Percentiles rank a stretch among this genome's conserved stretches.
Evolutionary conservation across 768 basidiomycete species (phyloP).

Genomic region (Sporobolomyces roseus): DNA sequence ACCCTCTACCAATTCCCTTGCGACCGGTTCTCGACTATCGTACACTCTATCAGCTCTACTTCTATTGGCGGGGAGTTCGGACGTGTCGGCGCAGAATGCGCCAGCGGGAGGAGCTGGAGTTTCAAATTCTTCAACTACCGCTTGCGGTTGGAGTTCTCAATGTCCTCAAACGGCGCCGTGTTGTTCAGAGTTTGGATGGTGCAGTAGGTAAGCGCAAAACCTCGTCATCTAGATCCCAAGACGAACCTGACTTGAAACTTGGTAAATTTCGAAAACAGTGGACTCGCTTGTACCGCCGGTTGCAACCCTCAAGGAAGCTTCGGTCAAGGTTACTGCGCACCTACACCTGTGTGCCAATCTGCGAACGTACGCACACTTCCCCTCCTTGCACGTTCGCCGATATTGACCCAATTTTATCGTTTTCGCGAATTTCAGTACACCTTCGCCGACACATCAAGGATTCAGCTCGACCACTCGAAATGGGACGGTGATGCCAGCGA

Average conservation of each 20-base stretch:
- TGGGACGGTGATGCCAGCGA: conserved; percentile 47
- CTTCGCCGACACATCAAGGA: conserved; percentile 28
- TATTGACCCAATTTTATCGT: neutral
- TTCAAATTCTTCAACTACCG: neutral
- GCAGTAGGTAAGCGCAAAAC: no score
- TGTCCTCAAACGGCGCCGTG: conserved; percentile 45
- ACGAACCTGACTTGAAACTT: no score
- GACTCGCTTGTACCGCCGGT: conserved; percentile 45
- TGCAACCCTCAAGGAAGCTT: conserved; percentile 46
- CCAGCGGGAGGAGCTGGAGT: conserved; percentile 22
- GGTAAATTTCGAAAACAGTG: no score
- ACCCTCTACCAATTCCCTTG: neutral
- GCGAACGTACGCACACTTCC: conserved; percentile 24
- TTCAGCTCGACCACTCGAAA: conserved; percentile 39
- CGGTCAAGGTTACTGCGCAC: conserved; percentile 43
- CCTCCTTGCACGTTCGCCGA: no score
- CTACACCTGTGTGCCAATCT: conserved; percentile 42
- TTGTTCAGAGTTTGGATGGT: conserved; percentile 47
- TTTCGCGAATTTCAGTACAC: conserved; percentile 33
- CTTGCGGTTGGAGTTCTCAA: conserved; percentile 8
- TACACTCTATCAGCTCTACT: neutral
- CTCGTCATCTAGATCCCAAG: no score
- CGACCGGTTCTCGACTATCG: neutral
- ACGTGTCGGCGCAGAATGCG: neutral
- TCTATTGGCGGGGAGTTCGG: neutral